phyloP scores from a whole-genome alignment of 2,329 filamentous ascomycete species.

The Claviceps lovelessii region DNA sequence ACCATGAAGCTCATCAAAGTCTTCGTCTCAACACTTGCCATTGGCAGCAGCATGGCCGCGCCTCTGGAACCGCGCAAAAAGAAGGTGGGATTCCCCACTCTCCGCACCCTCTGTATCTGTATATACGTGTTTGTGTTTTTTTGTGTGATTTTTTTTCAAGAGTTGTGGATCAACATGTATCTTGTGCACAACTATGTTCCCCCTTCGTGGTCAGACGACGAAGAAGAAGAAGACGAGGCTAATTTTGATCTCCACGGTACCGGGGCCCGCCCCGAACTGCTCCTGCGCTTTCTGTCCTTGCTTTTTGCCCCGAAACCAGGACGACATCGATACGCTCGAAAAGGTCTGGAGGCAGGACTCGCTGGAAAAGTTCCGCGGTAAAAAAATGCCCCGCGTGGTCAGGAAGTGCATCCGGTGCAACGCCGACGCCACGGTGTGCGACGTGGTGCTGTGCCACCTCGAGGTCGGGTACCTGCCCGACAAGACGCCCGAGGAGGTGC shows the following conservation, averaged over 20 bases:
- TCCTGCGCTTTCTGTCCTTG: not conserved
- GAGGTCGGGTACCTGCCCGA: not conserved
- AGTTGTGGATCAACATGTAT: not conserved
- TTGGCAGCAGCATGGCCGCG: not conserved
- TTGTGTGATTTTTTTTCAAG: not conserved
- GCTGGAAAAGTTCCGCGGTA: not conserved
- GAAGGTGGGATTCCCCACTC: not conserved
- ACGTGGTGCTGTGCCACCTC: not conserved
- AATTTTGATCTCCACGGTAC: not conserved
- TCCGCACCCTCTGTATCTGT: not conserved
- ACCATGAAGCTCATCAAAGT: not conserved
- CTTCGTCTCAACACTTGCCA: not conserved
- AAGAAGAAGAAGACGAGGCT: not conserved
- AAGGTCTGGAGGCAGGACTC: not conserved
- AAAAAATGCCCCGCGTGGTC: not conserved
- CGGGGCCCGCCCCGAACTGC: too few species aligned
- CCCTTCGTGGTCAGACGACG: too few species aligned
- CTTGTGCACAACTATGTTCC: not conserved
- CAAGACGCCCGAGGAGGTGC: not conserved
- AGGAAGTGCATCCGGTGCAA: not conserved
- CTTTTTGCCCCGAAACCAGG: not conserved
- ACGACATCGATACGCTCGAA: too few species aligned
- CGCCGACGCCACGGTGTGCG: not conserved
- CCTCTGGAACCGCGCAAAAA: not conserved
- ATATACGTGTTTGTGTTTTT: not conserved